Evolutionary conservation across 31 red algal species (phyloP).

Genomic region (Pterothamnion heteromorphum): DNA sequence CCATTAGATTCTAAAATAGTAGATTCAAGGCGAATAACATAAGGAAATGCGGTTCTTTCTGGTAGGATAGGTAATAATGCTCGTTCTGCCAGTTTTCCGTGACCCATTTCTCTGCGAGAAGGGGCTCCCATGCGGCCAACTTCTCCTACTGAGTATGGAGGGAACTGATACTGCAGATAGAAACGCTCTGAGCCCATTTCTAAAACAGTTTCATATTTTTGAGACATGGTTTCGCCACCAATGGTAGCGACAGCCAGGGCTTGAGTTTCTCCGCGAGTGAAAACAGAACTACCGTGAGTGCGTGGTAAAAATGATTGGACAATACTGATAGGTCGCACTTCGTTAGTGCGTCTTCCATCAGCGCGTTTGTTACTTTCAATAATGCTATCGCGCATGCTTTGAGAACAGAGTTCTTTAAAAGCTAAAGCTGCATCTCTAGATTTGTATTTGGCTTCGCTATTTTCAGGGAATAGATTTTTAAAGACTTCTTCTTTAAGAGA

Average conservation of each 20-base stretch:
- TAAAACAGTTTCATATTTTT: conserved; percentile 66
- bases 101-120: conserved; percentile 81
- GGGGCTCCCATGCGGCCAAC: conserved; percentile 66
- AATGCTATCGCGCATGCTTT: conserved; percentile 59
- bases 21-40: conserved; percentile 77
- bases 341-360: conserved; percentile 62
- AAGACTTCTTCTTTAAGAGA: conserved; percentile 45
- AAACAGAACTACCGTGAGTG: conserved; percentile 77
- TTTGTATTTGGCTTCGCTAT: background rate
- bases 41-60: conserved; percentile 57
- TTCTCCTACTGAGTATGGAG: conserved; percentile 72
- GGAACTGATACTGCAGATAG: conserved; percentile 89
- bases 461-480: background rate
- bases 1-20: conserved; percentile 74
- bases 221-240: conserved; percentile 63
- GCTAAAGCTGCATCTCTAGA: conserved; percentile 50
- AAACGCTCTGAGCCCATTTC: conserved; percentile 65
- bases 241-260: conserved; percentile 83
- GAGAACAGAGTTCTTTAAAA: conserved; percentile 66
- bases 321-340: conserved; percentile 76
- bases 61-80: conserved; percentile 63
- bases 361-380: conserved; percentile 54
- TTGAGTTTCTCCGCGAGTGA: conserved; percentile 90
- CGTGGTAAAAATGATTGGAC: conserved; percentile 57
- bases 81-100: conserved; percentile 81